These are phyloP conservation scores for Calocybe cyanea DNA, from an alignment of 768 basidiomycete species.

Conservation along the genomic window DNA sequence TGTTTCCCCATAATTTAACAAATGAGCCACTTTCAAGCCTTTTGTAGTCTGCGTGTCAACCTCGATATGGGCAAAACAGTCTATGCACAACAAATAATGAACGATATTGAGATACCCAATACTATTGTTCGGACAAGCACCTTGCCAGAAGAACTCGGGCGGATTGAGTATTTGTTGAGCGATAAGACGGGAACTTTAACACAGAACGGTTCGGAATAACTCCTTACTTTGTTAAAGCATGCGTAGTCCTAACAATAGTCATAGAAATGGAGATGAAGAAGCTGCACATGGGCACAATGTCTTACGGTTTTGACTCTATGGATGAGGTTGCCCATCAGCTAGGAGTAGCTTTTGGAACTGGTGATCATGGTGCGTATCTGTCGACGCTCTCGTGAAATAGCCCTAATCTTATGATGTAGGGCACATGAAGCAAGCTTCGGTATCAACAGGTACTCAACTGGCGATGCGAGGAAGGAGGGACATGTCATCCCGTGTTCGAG, in stretches of 20 bases:
- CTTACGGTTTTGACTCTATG: conserved; percentile 97
- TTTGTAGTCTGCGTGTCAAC: conserved; percentile 87
- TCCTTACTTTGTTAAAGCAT: background rate
- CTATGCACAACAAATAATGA: conserved; percentile 94
- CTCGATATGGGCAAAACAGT: conserved; percentile 99
- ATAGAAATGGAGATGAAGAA: conserved; percentile 99
- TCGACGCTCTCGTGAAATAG: background rate
- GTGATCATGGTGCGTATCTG: conserved; percentile 45
- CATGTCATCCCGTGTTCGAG: conserved; percentile 90
- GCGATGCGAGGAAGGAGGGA: conserved; percentile 86
- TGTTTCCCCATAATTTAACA: conserved; percentile 20
- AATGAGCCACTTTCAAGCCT: background rate
- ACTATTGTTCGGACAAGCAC: conserved; percentile 98
- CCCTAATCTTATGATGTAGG: conserved; percentile 15
- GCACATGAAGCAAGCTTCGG: conserved; percentile 50
- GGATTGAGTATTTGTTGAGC: conserved; percentile 92
- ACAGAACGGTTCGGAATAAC: conserved; percentile 72
- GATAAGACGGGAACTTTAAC: conserved; percentile 99
- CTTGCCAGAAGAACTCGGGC: conserved; percentile 91
- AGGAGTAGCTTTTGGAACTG: conserved; percentile 73
- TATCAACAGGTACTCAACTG: conserved; percentile 76
- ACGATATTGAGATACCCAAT: conserved; percentile 85
- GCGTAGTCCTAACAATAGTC: background rate
- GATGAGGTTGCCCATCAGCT: conserved; percentile 95
- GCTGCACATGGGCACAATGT: conserved; percentile 97